Percentiles rank a stretch among this genome's conserved stretches.
phyloP scores from a whole-genome alignment of 129 eudicot species.

The Chrysanthemum seticuspe region DNA sequence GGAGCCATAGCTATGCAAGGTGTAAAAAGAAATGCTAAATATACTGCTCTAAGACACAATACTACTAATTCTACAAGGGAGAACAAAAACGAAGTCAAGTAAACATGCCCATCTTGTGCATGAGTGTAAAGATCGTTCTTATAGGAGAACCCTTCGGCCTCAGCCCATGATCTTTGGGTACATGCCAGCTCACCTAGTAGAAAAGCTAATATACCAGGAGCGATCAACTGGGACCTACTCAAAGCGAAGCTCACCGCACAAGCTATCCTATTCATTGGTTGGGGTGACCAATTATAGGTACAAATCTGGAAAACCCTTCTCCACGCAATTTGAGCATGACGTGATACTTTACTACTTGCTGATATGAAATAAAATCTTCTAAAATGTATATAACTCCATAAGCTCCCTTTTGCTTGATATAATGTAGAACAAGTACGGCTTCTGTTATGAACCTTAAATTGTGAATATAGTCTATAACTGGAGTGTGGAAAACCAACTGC shows the following conservation, averaged over 20 bases:
- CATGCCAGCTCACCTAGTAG: slow-evolving; percentile 58
- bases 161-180: slow-evolving; percentile 43
- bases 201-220: slow-evolving; percentile 81
- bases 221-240: slow-evolving; percentile 67
- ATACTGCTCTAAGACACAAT: slow-evolving; percentile 68
- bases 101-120: slow-evolving; percentile 76
- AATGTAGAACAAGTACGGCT: slow-evolving; percentile 30
- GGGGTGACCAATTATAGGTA: slow-evolving; percentile 44
- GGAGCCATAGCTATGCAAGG: slow-evolving; percentile 96
- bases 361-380: slow-evolving; percentile 33
- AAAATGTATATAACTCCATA: slow-evolving; percentile 35
- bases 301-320: slow-evolving; percentile 50
- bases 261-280: slow-evolving; percentile 61
- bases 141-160: slow-evolving; percentile 55
- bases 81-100: slow-evolving; percentile 47
- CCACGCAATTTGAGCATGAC: slow-evolving; percentile 67
- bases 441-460: slow-evolving; percentile 29
- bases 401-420: slow-evolving; percentile 37
- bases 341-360: slow-evolving; percentile 47
- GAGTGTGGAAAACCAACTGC: slow-evolving; percentile 34
- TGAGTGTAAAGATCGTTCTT: slow-evolving; percentile 57
- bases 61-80: slow-evolving; percentile 59
- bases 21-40: slow-evolving; percentile 62
- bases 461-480: slow-evolving; percentile 43
- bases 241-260: slow-evolving; percentile 81